Conservation (phyloP, 2,329 filamentous ascomycete genomes). For the Trichophyton mentagrophytes region DNA sequence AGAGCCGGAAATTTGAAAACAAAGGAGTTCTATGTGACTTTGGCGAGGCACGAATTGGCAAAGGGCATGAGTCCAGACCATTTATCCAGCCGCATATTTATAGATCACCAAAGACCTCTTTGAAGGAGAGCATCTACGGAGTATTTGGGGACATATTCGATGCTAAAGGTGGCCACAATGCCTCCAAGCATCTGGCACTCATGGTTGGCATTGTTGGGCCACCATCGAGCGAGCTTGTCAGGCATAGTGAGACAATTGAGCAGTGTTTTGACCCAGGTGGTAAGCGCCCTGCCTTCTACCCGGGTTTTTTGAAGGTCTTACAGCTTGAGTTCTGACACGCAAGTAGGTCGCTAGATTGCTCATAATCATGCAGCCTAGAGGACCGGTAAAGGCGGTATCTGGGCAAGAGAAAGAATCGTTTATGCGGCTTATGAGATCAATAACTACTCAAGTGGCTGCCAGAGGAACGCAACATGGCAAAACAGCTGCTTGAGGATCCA, state of each 20-base stretch:
- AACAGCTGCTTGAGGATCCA: no score
- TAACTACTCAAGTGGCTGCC: background rate
- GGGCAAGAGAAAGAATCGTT: background rate
- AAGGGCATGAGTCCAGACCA: slow-evolving; percentile 12
- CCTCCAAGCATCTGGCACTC: slow-evolving; percentile 3
- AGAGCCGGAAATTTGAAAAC: slow-evolving; percentile 14
- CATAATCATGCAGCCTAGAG: background rate
- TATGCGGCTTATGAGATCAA: background rate
- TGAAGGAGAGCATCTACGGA: slow-evolving; percentile 7
- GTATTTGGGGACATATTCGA: slow-evolving; percentile 8
- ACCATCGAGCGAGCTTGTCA: slow-evolving; percentile 5
- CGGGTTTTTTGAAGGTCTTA: background rate
- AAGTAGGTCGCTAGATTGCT: background rate
- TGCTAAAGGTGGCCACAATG: background rate
- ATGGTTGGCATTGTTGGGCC: slow-evolving; percentile 2
- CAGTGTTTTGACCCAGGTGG: slow-evolving; percentile 8
- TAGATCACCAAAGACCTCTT: slow-evolving; percentile 15
- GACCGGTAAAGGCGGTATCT: background rate
- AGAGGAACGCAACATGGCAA: background rate
- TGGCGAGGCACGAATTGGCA: slow-evolving; percentile 18
- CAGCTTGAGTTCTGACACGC: background rate
- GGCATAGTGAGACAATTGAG: background rate
- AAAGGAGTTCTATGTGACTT: slow-evolving; percentile 19
- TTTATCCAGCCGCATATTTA: slow-evolving; percentile 19
- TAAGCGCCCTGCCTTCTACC: background rate